Conservation (phyloP, 75 land plant genomes). For the Cryptomeria japonica region DNA sequence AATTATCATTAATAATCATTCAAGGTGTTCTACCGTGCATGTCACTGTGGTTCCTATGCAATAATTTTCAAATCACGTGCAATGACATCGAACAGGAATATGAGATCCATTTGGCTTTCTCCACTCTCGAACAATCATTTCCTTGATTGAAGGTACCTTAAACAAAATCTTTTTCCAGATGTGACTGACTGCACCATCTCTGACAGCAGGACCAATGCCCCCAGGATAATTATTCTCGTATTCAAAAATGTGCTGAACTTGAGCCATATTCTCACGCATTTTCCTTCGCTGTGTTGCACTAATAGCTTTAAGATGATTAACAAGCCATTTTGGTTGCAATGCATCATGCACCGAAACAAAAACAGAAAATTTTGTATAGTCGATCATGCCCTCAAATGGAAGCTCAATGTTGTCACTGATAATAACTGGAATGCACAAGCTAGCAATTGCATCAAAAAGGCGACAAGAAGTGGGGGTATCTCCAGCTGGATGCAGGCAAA, state of each 20-base stretch:
- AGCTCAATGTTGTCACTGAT: slow-evolving; percentile 89
- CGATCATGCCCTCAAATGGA: slow-evolving; percentile 87
- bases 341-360: slow-evolving; percentile 80
- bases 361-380: slow-evolving; percentile 66
- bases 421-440: slow-evolving; percentile 87
- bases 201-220: slow-evolving; percentile 62
- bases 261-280: slow-evolving; percentile 58
- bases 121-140: slow-evolving; percentile 59
- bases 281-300: slow-evolving; percentile 32
- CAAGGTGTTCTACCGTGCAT: neutral
- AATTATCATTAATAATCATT: neutral
- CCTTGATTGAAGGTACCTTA: slow-evolving; percentile 73
- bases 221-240: slow-evolving; percentile 68
- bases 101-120: slow-evolving; percentile 61
- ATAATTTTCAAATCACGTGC: slow-evolving; percentile 30
- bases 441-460: slow-evolving; percentile 84
- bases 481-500: slow-evolving; percentile 93
- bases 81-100: slow-evolving; percentile 74
- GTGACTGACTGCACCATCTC: slow-evolving; percentile 78
- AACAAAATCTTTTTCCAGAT: slow-evolving; percentile 78
- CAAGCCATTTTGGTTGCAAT: slow-evolving; percentile 67
- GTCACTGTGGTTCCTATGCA: neutral
- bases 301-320: slow-evolving; percentile 45
- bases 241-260: slow-evolving; percentile 60
- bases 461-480: slow-evolving; percentile 93